These are phyloP conservation scores for Candida tallmaniae DNA, from an alignment of 805 yeast genomes.

Conservation along the genomic window DNA sequence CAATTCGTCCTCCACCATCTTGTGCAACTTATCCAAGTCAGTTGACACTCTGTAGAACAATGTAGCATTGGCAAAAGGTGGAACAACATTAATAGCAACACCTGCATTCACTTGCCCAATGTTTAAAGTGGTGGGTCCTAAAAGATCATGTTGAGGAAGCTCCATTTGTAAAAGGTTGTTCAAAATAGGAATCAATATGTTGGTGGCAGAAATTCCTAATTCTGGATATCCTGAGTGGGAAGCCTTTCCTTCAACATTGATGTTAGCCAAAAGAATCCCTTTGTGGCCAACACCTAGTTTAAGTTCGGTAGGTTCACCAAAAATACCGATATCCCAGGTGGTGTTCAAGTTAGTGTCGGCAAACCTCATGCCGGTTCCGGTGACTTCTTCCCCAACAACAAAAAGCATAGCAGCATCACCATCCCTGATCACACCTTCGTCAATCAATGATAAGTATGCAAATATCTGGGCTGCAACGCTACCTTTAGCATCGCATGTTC, in stretches of 20 bases:
- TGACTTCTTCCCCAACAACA: slow-evolving; percentile 71
- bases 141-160: slow-evolving; percentile 47
- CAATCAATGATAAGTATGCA: slow-evolving; percentile 46
- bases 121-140: slow-evolving; percentile 62
- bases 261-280: slow-evolving; percentile 43
- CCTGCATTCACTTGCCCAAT: slow-evolving; percentile 58
- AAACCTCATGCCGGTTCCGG: slow-evolving; percentile 57
- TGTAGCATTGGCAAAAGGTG: slow-evolving; percentile 51
- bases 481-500: slow-evolving; percentile 68
- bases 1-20: slow-evolving; percentile 30
- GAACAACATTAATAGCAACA: slow-evolving; percentile 62
- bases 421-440: slow-evolving; percentile 32
- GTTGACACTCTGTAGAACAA: slow-evolving; percentile 53
- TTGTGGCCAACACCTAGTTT: slow-evolving; percentile 69
- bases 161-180: slow-evolving; percentile 38
- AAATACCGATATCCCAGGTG: slow-evolving; percentile 57
- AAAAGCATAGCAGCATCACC: slow-evolving; percentile 57
- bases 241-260: slow-evolving; percentile 51
- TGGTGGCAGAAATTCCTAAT: slow-evolving; percentile 59
- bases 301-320: slow-evolving; percentile 74
- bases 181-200: slow-evolving; percentile 49
- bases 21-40: slow-evolving; percentile 33
- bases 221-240: slow-evolving; percentile 71
- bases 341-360: slow-evolving; percentile 39
- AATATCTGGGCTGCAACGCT: slow-evolving; percentile 61